phyloP scores from a whole-genome alignment of 331 rosid species.

The Malus hybrid region DNA sequence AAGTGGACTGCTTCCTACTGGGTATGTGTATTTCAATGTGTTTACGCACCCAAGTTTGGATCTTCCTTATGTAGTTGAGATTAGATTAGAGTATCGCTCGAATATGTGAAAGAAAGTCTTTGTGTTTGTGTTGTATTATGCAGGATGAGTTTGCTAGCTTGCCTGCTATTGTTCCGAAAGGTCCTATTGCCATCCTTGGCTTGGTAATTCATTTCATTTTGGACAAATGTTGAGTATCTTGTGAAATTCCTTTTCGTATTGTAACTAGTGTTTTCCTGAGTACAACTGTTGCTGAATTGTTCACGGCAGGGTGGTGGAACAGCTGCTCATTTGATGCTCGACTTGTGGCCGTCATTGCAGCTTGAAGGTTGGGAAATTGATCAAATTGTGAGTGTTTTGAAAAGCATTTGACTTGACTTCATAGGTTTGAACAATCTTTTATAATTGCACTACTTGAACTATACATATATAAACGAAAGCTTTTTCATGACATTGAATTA shows the following conservation, averaged over 20 bases:
- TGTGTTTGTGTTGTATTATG: slow-evolving; percentile 12
- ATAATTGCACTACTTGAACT: background rate
- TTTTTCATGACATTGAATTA: background rate
- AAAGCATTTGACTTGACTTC: background rate
- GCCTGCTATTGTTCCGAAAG: slow-evolving; percentile 83
- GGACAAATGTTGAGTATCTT: background rate
- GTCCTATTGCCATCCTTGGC: slow-evolving; percentile 90
- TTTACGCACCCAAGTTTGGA: background rate
- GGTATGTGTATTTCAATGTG: slow-evolving; percentile 36
- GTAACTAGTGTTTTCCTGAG: background rate
- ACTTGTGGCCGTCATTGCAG: slow-evolving; percentile 83
- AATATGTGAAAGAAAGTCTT: background rate
- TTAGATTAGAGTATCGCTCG: too few species aligned
- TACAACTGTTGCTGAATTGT: slow-evolving; percentile 2
- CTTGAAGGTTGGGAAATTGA: slow-evolving; percentile 99
- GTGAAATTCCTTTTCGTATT: slow-evolving; percentile 8
- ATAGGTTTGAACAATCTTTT: background rate
- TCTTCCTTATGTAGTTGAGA: background rate
- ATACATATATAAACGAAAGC: background rate
- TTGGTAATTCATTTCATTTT: slow-evolving; percentile 55
- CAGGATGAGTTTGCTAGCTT: slow-evolving; percentile 93
- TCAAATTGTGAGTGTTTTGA: slow-evolving; percentile 47
- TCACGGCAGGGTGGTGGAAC: slow-evolving; percentile 88
- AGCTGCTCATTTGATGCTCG: slow-evolving; percentile 87
- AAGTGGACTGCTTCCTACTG: slow-evolving; percentile 87